Conservation (phyloP, 176 grass and related monocot genomes). For the Phoenix roebelenii region DNA sequence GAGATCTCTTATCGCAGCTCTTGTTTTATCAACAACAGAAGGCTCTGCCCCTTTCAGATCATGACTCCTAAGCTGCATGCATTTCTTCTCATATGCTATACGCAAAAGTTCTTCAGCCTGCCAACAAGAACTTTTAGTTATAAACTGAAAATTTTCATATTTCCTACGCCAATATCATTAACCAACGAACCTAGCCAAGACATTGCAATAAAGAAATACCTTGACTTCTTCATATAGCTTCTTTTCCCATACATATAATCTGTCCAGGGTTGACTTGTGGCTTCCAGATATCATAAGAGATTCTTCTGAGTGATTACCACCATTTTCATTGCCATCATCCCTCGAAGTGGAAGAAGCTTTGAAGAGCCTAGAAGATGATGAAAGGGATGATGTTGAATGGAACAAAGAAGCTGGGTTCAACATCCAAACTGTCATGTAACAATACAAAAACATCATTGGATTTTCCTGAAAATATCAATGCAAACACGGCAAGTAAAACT, state of each 20-base stretch:
- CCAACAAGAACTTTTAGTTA: constrained; percentile 14
- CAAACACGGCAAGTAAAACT: not conserved
- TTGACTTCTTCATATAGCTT: constrained; percentile 93
- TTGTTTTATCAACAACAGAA: constrained; percentile 57
- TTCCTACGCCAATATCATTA: not conserved
- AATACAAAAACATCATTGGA: not conserved
- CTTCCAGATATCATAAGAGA: constrained; percentile 62
- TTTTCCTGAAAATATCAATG: not conserved
- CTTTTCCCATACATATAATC: constrained; percentile 93
- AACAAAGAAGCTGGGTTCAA: constrained; percentile 72
- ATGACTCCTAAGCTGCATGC: constrained; percentile 50
- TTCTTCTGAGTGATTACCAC: constrained; percentile 72
- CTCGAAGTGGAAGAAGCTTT: constrained; percentile 56
- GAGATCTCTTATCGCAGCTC: constrained; percentile 64
- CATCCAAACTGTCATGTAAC: constrained; percentile 38
- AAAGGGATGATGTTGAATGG: constrained; percentile 64
- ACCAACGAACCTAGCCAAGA: not conserved
- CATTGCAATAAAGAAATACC: constrained; percentile 22
- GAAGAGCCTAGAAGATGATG: constrained; percentile 69
- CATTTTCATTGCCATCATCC: constrained; percentile 69
- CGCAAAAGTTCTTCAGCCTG: constrained; percentile 61
- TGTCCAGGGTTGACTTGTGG: constrained; percentile 87
- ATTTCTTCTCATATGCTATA: constrained; percentile 76
- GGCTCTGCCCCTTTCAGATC: constrained; percentile 71
- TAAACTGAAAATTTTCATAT: not conserved